phyloP scores from a whole-genome alignment of 1,284 basidiomycete species.

The Inonotus hispidus region DNA sequence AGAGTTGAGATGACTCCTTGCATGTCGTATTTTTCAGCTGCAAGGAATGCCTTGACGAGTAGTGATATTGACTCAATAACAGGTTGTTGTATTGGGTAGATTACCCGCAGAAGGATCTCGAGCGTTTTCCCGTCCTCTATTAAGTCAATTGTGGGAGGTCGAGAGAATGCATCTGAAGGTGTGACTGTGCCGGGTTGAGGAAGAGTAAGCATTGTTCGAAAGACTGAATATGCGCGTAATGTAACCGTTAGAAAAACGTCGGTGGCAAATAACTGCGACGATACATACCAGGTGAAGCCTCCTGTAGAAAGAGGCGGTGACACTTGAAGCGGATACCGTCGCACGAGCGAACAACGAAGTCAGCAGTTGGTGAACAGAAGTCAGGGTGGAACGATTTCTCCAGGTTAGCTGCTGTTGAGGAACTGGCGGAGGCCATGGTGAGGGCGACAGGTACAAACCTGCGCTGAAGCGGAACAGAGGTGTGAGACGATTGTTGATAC shows the following conservation, averaged over 20 bases:
- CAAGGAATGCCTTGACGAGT: conserved; percentile 11
- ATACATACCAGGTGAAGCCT: conserved; percentile 14
- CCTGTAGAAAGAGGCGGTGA: conserved; percentile 17
- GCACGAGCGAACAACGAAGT: conserved; percentile 15
- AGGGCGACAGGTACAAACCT: background rate
- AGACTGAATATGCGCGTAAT: conserved; percentile 3
- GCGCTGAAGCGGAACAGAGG: background rate
- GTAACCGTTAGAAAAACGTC: background rate
- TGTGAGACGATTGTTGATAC: background rate
- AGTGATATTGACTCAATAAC: conserved; percentile 12
- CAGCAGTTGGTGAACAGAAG: conserved; percentile 15
- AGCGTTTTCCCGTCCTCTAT: conserved; percentile 15
- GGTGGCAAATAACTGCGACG: background rate
- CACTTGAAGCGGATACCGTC: conserved; percentile 18
- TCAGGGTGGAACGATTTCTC: conserved; percentile 13
- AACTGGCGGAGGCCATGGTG: conserved; percentile 9
- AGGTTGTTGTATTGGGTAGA: conserved; percentile 15
- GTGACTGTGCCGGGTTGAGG: conserved; percentile 12
- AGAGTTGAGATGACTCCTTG: conserved; percentile 16
- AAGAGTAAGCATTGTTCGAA: conserved; percentile 17
- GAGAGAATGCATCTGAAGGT: background rate
- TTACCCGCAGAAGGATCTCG: conserved; percentile 15
- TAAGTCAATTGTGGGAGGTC: conserved; percentile 15
- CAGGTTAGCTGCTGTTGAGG: background rate
- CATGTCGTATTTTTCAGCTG: conserved; percentile 19